phyloP scores from a whole-genome alignment of 75 land plant species.

The Ceratopteris richardii region DNA sequence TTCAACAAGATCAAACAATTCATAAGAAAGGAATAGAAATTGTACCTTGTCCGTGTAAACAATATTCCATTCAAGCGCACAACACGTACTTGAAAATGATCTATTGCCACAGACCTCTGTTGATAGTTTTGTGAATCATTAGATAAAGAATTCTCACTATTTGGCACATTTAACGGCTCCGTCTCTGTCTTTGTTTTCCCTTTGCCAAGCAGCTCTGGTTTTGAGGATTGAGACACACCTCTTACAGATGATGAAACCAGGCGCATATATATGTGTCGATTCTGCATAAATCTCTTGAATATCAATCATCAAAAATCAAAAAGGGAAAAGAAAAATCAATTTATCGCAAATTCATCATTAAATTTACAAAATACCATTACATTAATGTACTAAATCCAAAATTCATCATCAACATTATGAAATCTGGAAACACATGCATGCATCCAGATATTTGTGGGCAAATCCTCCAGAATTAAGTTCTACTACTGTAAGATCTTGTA shows the following conservation, averaged over 20 bases:
- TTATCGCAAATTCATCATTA: too few relatives aligned
- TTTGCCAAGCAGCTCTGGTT: background rate
- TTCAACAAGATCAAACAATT: too few relatives aligned
- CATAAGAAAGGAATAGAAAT: too few relatives aligned
- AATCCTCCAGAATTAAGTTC: background rate
- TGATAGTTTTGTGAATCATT: background rate
- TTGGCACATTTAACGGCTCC: conserved; percentile 1
- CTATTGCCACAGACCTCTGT: conserved; percentile 11
- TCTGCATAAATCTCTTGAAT: conserved; percentile 24
- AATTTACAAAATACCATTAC: too few relatives aligned
- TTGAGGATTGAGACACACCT: too few relatives aligned
- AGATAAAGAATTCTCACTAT: background rate
- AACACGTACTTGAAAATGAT: conserved; percentile 60
- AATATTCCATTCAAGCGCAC: conserved; percentile 86
- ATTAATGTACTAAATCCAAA: too few relatives aligned
- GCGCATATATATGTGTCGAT: conserved; percentile 16
- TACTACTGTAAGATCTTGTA: background rate
- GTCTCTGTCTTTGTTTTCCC: conserved; percentile 4
- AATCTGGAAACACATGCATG: too few relatives aligned
- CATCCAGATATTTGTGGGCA: too few relatives aligned
- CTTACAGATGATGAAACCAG: conserved; percentile 5
- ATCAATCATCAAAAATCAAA: too few relatives aligned
- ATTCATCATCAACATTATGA: too few relatives aligned
- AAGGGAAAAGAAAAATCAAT: too few relatives aligned
- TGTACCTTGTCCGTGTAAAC: conserved; percentile 70